phyloP scores from a whole-genome alignment of 345 rosid genomes.

The Melastoma malabathricum region DNA sequence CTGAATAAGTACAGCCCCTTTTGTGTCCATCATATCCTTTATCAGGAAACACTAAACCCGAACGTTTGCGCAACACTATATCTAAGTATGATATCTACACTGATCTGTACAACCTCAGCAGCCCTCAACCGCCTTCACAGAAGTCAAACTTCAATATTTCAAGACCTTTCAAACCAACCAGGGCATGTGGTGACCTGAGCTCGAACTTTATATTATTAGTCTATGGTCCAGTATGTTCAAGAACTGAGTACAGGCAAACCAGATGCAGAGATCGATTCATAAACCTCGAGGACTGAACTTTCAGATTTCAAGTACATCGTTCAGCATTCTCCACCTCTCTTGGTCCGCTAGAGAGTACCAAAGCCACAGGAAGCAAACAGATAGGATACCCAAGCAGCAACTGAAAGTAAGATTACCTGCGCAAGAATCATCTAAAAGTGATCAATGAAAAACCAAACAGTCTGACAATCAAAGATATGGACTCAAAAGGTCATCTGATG shows the following conservation, averaged over 20 bases:
- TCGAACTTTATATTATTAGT: constrained; percentile 2
- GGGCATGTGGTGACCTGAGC: constrained; percentile 10
- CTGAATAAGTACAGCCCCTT: constrained; percentile 50
- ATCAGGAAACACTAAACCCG: not conserved
- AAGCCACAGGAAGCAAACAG: not conserved
- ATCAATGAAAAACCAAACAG: no score
- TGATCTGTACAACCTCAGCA: constrained; percentile 7
- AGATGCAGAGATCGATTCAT: constrained; percentile 19
- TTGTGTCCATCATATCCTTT: constrained; percentile 41
- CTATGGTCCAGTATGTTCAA: constrained; percentile 13
- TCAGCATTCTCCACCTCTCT: constrained; percentile 74
- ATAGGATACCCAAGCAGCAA: not conserved
- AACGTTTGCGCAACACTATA: constrained; percentile 2
- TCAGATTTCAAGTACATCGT: constrained; percentile 68
- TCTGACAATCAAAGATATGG: no score
- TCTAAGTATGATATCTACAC: constrained; percentile 4
- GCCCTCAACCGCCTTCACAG: constrained; percentile 48
- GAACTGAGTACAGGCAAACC: constrained; percentile 17
- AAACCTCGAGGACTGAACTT: constrained; percentile 17
- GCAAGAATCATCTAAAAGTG: no score
- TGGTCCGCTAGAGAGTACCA: constrained; percentile 6
- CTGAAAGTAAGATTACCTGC: no score
- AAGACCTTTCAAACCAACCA: constrained; percentile 12
- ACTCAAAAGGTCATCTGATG: no score
- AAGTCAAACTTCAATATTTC: constrained; percentile 26